A percentile compares a stretch with the other conserved stretches of the same genome.
These are phyloP conservation scores for Deinandra increscens DNA, from an alignment of 129 eudicot species.

Conservation along the genomic window DNA sequence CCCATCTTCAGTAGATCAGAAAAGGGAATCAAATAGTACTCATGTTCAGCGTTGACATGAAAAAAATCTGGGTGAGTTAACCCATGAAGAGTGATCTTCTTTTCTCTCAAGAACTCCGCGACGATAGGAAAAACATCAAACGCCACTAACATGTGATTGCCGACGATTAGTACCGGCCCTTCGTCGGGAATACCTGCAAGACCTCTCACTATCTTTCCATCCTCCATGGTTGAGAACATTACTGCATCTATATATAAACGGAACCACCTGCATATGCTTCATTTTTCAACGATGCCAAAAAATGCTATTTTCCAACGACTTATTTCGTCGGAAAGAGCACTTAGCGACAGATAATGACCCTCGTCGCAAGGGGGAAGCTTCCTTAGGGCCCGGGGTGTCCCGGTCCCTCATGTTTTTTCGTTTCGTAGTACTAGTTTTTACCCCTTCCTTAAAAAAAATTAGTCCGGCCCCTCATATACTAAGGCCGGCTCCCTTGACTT, in stretches of 20 bases:
- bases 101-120: constrained; percentile 56
- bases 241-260: constrained; percentile 46
- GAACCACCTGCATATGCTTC: constrained; percentile 42
- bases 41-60: not conserved
- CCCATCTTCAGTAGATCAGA: constrained; percentile 18
- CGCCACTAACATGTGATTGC: constrained; percentile 82
- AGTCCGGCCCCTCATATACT: no score
- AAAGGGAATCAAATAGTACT: constrained; percentile 6
- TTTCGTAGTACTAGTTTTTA: no score
- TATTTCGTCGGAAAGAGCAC: no score
- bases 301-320: no score
- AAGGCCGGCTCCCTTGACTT: no score
- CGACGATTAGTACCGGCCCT: constrained; percentile 85
- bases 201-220: constrained; percentile 82
- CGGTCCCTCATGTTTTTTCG: no score
- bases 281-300: not conserved
- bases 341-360: no score
- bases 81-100: constrained; percentile 36
- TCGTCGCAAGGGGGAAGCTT: no score
- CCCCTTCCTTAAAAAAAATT: no score
- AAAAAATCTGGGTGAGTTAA: constrained; percentile 32
- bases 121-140: constrained; percentile 53
- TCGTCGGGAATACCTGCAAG: constrained; percentile 73
- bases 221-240: constrained; percentile 62
- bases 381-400: no score